Base-by-base conservation (phyloP, 139 green algal species). In the Pseudopediastrum boryanum region DNA sequence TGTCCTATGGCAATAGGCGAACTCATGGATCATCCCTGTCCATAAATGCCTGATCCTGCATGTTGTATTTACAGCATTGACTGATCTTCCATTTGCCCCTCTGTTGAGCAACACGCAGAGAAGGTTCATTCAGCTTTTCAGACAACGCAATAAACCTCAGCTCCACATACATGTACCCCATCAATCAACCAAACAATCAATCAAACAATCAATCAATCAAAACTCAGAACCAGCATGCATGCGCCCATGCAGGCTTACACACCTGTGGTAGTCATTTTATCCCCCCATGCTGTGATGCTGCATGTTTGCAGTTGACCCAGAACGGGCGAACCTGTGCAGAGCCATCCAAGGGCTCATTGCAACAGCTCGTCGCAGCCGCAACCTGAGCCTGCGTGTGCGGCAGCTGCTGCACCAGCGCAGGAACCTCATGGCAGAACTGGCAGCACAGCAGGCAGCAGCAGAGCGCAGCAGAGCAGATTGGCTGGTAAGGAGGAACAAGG, bases 251-350 rank as follows among this genome's bases (percentile, higher is more conserved):
- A 42, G 6, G 8, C 12, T 70, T 19, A 29, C 27, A 46, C 44
- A 50, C 8, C 27, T 41, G 62, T 41, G 27, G 13, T 13, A 35
- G 33, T 41, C 33, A 9, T 70, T 10, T 39, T 23, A 2, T 41
- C 36, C 23, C 39, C 36, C 35, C 1, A 56, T 73, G 16, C 16
- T 58, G 13, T 16, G 16, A 13, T 36, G 39, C 23, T 48, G n/a
- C 38, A 19, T 62, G 23, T 50, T 16, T 61, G 72, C 73, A 72
- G 73, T 72, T 0, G 52, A 36, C 9, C 41, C 44, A 19, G 16
- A 31, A 43, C 48, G 38, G 7, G 42, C 67, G 8, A 80, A 80
- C 73, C 59, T 80, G 0, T 80, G 73, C 61, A 59, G 59, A 13
- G 73, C n/a, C 6, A 61, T 80, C 33, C 42, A 72, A 33, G 29